A percentile compares a stretch with the other conserved stretches of the same genome.
Conservation (phyloP, 2,329 filamentous ascomycete genomes). For the Calycina marina region DNA sequence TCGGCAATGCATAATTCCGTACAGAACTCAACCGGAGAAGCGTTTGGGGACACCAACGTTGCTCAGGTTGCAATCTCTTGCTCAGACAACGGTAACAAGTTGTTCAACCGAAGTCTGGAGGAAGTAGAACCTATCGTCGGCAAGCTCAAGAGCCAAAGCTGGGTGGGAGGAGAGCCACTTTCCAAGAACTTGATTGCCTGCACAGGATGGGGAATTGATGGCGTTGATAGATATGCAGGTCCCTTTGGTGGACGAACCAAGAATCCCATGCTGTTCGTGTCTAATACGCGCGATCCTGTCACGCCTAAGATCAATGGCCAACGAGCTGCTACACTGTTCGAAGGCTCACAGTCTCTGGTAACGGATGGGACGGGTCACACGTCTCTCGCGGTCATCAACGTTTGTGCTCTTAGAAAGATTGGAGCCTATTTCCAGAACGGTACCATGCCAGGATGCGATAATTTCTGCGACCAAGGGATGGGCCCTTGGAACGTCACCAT, state of each 20-base stretch:
- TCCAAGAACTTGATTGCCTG: constrained; percentile 22
- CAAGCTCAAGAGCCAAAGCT: constrained; percentile 23
- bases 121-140: constrained; percentile 1
- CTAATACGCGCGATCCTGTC: constrained; percentile 22
- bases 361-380: constrained; percentile 31
- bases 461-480: constrained; percentile 5
- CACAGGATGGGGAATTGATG: constrained; percentile 19
- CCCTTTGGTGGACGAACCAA: constrained; percentile 21
- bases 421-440: constrained; percentile 5
- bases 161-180: constrained; percentile 28
- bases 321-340: constrained; percentile 23
- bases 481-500: constrained; percentile 6
- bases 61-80: neutral
- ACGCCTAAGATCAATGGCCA: constrained; percentile 17
- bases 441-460: constrained; percentile 4
- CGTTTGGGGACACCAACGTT: neutral
- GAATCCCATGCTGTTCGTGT: constrained; percentile 23
- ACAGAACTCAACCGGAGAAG: neutral
- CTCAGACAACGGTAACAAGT: neutral
- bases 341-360: constrained; percentile 29
- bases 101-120: neutral
- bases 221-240: constrained; percentile 13
- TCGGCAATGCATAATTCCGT: constrained; percentile 13
- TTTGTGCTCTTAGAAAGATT: constrained; percentile 7
- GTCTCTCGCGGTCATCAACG: constrained; percentile 3